These are phyloP conservation scores for Kuraishia capsulata DNA, from an alignment of 805 yeast genomes.

Conservation along the genomic window DNA sequence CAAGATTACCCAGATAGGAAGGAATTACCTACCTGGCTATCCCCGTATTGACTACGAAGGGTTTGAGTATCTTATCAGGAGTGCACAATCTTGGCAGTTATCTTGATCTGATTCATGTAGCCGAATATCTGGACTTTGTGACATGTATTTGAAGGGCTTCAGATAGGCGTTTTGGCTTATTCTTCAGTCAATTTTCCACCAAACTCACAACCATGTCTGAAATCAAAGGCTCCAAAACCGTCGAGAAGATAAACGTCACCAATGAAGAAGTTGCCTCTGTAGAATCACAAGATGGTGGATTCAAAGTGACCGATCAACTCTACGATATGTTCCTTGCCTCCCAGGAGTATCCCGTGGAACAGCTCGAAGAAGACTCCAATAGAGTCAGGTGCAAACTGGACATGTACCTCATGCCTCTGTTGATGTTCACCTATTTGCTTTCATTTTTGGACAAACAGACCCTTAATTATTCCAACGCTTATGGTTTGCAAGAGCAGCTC, in stretches of 20 bases:
- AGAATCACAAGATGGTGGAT: neutral
- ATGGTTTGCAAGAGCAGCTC: slow-evolving; percentile 37
- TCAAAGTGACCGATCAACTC: neutral
- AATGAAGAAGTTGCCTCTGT: neutral
- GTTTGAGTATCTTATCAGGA: too few relatives aligned
- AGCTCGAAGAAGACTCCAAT: slow-evolving; percentile 3
- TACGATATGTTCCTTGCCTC: slow-evolving; percentile 3
- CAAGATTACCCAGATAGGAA: too few relatives aligned
- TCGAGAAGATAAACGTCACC: neutral
- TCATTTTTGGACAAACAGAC: slow-evolving; percentile 57
- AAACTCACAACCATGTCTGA: neutral
- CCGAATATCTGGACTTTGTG: too few relatives aligned
- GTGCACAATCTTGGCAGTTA: too few relatives aligned
- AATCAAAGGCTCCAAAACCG: too few relatives aligned
- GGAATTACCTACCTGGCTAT: too few relatives aligned
- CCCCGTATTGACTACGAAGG: too few relatives aligned
- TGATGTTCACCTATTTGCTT: slow-evolving; percentile 37
- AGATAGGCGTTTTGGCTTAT: too few relatives aligned
- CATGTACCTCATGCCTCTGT: slow-evolving; percentile 36
- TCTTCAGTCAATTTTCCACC: too few relatives aligned
- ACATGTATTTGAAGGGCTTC: too few relatives aligned
- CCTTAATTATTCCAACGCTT: slow-evolving; percentile 41
- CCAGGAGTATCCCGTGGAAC: slow-evolving; percentile 3
- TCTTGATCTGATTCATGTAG: too few relatives aligned
- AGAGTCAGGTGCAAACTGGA: slow-evolving; percentile 35